Conservation (phyloP, 2,329 filamentous ascomycete species). For the Nothophaeocryptopus gaeumannii region DNA sequence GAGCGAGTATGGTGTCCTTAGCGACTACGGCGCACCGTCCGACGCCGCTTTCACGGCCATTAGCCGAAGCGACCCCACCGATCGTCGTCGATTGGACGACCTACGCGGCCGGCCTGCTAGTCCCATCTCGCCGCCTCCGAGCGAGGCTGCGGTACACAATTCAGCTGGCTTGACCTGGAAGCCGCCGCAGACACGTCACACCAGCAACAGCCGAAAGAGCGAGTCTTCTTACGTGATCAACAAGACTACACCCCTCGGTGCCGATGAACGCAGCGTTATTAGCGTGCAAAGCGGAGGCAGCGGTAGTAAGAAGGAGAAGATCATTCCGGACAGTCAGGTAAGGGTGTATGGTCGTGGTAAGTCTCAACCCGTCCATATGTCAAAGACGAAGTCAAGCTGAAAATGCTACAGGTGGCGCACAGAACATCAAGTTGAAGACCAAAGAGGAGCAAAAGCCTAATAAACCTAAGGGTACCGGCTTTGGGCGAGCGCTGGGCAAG, state of each 20-base stretch:
- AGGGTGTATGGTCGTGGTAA: slow-evolving; percentile 56
- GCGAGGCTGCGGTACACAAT: slow-evolving; percentile 23
- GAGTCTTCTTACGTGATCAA: slow-evolving; percentile 23
- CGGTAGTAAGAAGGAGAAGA: slow-evolving; percentile 41
- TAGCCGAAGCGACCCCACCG: slow-evolving; percentile 26
- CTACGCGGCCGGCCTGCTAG: slow-evolving; percentile 12
- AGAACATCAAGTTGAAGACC: slow-evolving; percentile 53
- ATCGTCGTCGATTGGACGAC: slow-evolving; percentile 1
- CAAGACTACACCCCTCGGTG: slow-evolving; percentile 28
- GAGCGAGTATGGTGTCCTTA: slow-evolving; percentile 24
- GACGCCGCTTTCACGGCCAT: slow-evolving; percentile 13
- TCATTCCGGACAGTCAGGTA: slow-evolving; percentile 49
- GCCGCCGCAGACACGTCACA: slow-evolving; percentile 18
- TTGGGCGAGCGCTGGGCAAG: slow-evolving; percentile 16
- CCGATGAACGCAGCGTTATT: slow-evolving; percentile 29
- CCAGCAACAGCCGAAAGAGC: slow-evolving; percentile 25
- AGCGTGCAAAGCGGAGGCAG: slow-evolving; percentile 34
- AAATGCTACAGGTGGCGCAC: slow-evolving; percentile 45
- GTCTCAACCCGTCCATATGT: too few relatives aligned
- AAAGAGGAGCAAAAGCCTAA: slow-evolving; percentile 37
- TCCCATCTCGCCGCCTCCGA: slow-evolving; percentile 19
- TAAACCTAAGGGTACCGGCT: slow-evolving; percentile 12
- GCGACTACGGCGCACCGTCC: slow-evolving; percentile 19
- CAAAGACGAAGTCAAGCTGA: slow-evolving; percentile 24
- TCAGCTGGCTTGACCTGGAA: slow-evolving; percentile 26